Evolutionary conservation across 192 early-diverging fungal genomes (phyloP), one percentile per base, ranked within the genome.

Genomic region (Coemansia sp.): DNA sequence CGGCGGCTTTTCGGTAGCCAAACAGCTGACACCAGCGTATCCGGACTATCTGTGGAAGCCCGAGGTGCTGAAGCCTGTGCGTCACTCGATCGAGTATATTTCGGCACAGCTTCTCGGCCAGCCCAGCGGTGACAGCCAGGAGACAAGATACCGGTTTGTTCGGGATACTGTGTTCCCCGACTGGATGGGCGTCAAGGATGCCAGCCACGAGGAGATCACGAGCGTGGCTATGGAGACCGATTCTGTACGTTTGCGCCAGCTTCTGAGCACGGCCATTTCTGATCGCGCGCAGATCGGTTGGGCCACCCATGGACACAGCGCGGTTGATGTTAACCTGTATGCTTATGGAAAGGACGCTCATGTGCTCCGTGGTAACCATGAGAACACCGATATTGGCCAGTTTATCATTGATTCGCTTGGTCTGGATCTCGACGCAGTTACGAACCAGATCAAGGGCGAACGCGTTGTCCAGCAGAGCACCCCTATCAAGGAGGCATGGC

Each of bases 301-400:
- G 91, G 79, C 94, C 10, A 97, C 97, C 0, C 91, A 91, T 75
- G 95, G 95, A 6, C 97, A 99, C 68, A 91, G 91, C 52, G 95
- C 89, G 2, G 94, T 96, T 16, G 97, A 99, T 75, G 97, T 99
- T 11, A 98, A 94, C 68, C 72, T 96, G 33, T 96, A 94, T 73
- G 93, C 94, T 1, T 87, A 93, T 66, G 94, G 94, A 17, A 67
- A 68, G 28, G 73, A 83, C 22, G 63, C 85, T 14, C 71, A 91
- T 10, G 48, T 77, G 50, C 73, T 96, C 61, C 71, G 83, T 16
- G 93, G 93, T 30, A 93, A 88, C 84, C 89, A 91, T 72, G 94
- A 96, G 66, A 96, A 96, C 82, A 96, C 89, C 5, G 88, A 93
- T 5, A 88, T 96, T 71, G 91, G 92, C 60, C 14, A 80, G 25